Evolutionary conservation across 2,329 filamentous ascomycete genomes (phyloP).

Genomic region (Aspergillus candidus): DNA sequence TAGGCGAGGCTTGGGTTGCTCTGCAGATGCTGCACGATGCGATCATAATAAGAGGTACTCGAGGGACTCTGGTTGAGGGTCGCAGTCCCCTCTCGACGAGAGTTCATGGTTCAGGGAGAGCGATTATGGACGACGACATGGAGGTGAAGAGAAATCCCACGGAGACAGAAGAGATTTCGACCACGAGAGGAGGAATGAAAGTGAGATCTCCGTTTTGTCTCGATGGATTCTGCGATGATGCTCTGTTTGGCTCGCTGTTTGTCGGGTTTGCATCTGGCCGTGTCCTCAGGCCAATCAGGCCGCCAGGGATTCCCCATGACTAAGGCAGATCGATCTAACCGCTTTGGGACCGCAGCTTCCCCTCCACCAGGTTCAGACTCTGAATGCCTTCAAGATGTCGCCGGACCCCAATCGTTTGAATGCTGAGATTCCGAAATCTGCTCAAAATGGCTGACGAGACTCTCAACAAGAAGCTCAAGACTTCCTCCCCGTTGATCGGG

Average conservation of each 20-base stretch:
- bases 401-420: constrained; percentile 9
- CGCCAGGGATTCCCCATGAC: too few species aligned
- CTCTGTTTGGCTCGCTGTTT: too few species aligned
- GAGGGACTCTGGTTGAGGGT: constrained; percentile 25
- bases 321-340: too few species aligned
- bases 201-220: too few species aligned
- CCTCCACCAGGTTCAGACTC: too few species aligned
- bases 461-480: constrained; percentile 79
- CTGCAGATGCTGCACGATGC: constrained; percentile 20
- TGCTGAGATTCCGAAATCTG: constrained; percentile 37
- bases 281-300: too few species aligned
- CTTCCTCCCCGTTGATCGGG: constrained; percentile 66
- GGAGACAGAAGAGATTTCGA: background rate
- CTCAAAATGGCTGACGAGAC: constrained; percentile 59
- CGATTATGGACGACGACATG: constrained; percentile 15
- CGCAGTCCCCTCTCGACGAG: constrained; percentile 26
- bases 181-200: background rate
- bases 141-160: constrained; percentile 9
- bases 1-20: constrained; percentile 26
- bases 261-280: too few species aligned
- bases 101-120: constrained; percentile 30
- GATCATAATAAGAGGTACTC: constrained; percentile 30
- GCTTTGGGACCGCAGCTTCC: too few species aligned
- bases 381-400: too few species aligned
- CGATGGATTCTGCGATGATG: too few species aligned